Percentiles rank a stretch among this genome's conserved stretches.
Conservation (phyloP, 75 land plant genomes). For the Selaginella tamariscina region DNA sequence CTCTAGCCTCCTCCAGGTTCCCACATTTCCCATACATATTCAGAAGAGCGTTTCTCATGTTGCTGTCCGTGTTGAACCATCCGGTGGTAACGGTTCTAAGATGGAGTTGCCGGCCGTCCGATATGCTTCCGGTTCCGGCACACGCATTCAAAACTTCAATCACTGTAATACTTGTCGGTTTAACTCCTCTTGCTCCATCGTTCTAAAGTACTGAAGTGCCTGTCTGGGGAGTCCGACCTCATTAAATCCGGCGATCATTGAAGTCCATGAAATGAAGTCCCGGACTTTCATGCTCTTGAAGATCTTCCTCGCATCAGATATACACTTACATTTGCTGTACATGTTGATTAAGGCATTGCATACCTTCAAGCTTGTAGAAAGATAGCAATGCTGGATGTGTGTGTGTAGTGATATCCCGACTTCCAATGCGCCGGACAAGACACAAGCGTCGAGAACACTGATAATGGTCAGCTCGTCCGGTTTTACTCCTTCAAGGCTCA, state of each 20-base stretch:
- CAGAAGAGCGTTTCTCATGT: background rate
- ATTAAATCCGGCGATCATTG: background rate
- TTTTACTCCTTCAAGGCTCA: constrained; percentile 13
- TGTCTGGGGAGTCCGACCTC: background rate
- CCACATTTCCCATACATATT: constrained; percentile 9
- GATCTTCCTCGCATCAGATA: background rate
- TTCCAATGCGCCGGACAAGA: constrained; percentile 16
- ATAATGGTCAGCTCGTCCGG: constrained; percentile 35
- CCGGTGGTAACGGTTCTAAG: background rate
- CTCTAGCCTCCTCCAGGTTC: background rate
- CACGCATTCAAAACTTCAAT: constrained; percentile 1
- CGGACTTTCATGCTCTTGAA: background rate
- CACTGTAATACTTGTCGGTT: background rate
- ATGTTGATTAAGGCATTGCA: constrained; percentile 1
- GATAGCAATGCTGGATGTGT: background rate
- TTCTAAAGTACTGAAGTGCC: background rate
- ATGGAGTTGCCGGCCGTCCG: constrained; percentile 1
- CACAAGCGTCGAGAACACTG: constrained; percentile 27
- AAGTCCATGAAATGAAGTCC: constrained; percentile 6
- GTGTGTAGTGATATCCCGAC: background rate
- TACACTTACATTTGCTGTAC: background rate
- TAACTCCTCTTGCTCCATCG: background rate
- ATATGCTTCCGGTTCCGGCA: background rate
- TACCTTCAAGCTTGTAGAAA: background rate
- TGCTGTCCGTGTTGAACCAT: background rate